Base-by-base conservation (phyloP, 148 eudicot species). In the Spergularia bocconei region DNA sequence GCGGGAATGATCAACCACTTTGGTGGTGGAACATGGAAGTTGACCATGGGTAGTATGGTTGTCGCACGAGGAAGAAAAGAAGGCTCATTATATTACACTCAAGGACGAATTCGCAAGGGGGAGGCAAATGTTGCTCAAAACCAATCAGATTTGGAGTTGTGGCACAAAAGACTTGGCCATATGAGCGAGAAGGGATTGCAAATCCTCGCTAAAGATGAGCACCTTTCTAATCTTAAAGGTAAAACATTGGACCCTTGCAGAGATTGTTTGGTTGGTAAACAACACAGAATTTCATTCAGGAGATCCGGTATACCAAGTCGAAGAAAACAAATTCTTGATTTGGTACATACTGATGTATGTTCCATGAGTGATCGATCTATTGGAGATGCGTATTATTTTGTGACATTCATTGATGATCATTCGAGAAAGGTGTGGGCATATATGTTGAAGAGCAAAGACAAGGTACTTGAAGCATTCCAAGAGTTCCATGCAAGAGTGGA, bases 101-200 rank as follows among this genome's bases (percentile, higher is more conserved):
- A 69, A 51, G 44, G 12, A 12, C 9, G 39, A 5, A 1, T 69
- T 14, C 5, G 41, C 7, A 33, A 23, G 58, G 55, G 55, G 54
- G 41, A 33, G 5, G 17, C 13, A 48, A 47, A 69, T 51, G 72
- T 50, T 29, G 7, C 11, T 21, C 29, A 11, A 0, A 8, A 7
- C 63, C 23, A 7, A 23, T 52, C 55, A n/a, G 2, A 11, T 39
- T 44, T 44, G 48, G 21, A 61, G 65, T 19, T 67, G 14, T 38
- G 55, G 63, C 23, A 67, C 52, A 67, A 52, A 33, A 52, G 56
- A 58, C 56, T 69, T 50, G 72, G 36, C 11, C 72, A 69, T 17
- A 69, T 51, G 59, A 17, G 16, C 19, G 38, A 52, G 39, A 69
- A 69, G n/a, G 17, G 41, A 51, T 6, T 69, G 41, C 29, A 52